These are phyloP conservation scores for Hyparrhenia diplandra DNA, from an alignment of 176 grass and related monocot genomes.

Conservation along the genomic window DNA sequence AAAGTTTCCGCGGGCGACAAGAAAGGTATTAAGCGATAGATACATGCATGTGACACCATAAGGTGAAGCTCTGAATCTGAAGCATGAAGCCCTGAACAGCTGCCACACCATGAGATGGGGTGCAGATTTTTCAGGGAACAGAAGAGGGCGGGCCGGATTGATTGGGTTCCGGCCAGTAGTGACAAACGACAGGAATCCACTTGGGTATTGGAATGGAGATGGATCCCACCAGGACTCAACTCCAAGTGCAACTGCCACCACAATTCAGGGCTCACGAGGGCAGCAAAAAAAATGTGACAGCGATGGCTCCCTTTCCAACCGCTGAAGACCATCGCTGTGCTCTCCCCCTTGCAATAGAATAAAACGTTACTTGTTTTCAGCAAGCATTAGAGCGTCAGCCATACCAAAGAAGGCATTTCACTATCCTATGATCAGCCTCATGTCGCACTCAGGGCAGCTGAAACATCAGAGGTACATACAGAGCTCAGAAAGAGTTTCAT, in stretches of 20 bases:
- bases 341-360: not conserved
- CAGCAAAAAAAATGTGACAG: constrained; percentile 2
- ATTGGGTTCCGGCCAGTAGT: not conserved
- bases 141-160: not conserved
- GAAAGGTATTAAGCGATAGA: not conserved
- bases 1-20: not conserved
- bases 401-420: not conserved
- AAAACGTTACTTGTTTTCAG: not conserved
- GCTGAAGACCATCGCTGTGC: not conserved
- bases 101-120: not conserved
- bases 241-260: not conserved
- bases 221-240: not conserved
- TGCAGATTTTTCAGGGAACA: constrained; percentile 1
- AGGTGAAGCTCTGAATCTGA: no score
- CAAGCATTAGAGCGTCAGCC: not conserved
- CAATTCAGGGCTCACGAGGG: not conserved
- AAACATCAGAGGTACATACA: not conserved
- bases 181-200: constrained; percentile 4
- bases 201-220: not conserved
- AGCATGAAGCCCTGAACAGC: not conserved
- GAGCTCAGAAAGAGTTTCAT: not conserved
- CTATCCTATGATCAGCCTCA: not conserved
- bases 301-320: not conserved
- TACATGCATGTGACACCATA: no score
- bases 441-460: constrained; percentile 16